These are phyloP conservation scores for Cyberlindnera nakhonratchasimensis DNA, from an alignment of 805 yeast genomes.

Conservation along the genomic window DNA sequence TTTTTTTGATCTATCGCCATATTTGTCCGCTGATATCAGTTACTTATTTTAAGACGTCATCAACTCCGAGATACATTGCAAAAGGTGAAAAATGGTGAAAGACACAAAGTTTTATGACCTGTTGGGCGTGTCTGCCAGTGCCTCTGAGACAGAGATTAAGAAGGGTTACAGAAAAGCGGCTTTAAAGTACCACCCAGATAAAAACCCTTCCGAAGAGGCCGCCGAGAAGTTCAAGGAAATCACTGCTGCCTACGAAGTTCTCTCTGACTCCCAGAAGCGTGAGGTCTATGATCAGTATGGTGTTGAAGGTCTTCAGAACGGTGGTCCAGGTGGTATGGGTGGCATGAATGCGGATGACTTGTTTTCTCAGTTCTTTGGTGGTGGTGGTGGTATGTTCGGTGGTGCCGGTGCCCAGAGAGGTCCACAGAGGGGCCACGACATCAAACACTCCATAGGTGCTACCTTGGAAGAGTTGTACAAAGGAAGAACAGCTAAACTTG, in stretches of 20 bases:
- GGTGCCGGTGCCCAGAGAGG: conserved; percentile 70
- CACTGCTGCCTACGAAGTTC: conserved; percentile 83
- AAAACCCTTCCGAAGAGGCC: conserved; percentile 82
- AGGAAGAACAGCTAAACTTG: conserved; percentile 92
- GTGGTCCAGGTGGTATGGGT: conserved; percentile 67
- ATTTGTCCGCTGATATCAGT: too few relatives aligned
- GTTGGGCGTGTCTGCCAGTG: conserved; percentile 67
- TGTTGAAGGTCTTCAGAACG: conserved; percentile 84
- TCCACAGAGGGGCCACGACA: conserved; percentile 86
- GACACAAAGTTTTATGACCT: conserved; percentile 76
- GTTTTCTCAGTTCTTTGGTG: conserved; percentile 83
- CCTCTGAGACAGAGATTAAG: conserved; percentile 68
- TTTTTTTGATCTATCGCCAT: too few relatives aligned
- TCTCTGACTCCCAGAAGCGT: conserved; percentile 86
- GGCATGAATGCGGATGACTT: conserved; percentile 70
- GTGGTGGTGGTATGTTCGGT: conserved; percentile 56
- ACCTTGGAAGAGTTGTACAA: conserved; percentile 89
- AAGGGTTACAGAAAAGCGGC: conserved; percentile 83
- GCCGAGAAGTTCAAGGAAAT: conserved; percentile 94
- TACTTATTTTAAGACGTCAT: background rate
- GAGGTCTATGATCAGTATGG: conserved; percentile 87
- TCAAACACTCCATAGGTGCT: conserved; percentile 81
- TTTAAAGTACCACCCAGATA: conserved; percentile 79
- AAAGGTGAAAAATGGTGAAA: conserved; percentile 58
- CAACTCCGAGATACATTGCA: background rate